phyloP scores from a whole-genome alignment of 2,329 filamentous ascomycete genomes.

The Neofusicoccum kwambonambiense region DNA sequence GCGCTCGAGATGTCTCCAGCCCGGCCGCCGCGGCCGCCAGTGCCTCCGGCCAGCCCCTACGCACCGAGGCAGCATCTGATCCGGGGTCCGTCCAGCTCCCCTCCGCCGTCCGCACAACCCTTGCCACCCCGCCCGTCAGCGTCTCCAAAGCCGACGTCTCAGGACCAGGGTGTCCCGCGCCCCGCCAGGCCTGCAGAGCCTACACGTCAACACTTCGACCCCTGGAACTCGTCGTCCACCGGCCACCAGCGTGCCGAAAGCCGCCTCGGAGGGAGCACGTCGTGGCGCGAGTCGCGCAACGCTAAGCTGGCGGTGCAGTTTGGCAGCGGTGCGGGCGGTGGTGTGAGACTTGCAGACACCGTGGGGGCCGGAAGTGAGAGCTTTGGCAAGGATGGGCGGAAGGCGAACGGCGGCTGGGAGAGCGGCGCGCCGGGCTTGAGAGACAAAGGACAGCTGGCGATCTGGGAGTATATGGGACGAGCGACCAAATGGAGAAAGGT shows the following conservation, averaged over 20 bases:
- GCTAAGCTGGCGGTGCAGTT: slow-evolving; percentile 72
- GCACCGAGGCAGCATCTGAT: not conserved
- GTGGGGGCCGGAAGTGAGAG: slow-evolving; percentile 63
- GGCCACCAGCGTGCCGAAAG: slow-evolving; percentile 79
- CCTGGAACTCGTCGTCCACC: slow-evolving; percentile 71
- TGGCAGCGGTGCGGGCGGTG: slow-evolving; percentile 51
- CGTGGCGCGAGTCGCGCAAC: slow-evolving; percentile 70
- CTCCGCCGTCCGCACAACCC: slow-evolving; percentile 17
- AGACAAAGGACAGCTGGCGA: slow-evolving; percentile 46
- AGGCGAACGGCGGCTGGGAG: slow-evolving; percentile 54
- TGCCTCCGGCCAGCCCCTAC: not conserved
- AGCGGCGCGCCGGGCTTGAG: slow-evolving; percentile 49
- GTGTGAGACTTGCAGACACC: slow-evolving; percentile 61
- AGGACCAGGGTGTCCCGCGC: not conserved
- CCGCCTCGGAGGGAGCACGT: slow-evolving; percentile 57
- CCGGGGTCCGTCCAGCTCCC: not conserved
- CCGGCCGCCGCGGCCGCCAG: not conserved
- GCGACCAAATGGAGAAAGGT: slow-evolving; percentile 20
- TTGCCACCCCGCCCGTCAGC: slow-evolving; percentile 4
- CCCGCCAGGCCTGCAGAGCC: slow-evolving; percentile 21
- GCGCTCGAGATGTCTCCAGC: not conserved
- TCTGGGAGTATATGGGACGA: slow-evolving; percentile 31
- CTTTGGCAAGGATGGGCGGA: slow-evolving; percentile 50
- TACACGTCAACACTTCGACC: slow-evolving; percentile 53
- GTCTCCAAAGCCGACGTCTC: not conserved